phyloP scores from a whole-genome alignment of 805 yeast genomes.

The Candida adriatica region DNA sequence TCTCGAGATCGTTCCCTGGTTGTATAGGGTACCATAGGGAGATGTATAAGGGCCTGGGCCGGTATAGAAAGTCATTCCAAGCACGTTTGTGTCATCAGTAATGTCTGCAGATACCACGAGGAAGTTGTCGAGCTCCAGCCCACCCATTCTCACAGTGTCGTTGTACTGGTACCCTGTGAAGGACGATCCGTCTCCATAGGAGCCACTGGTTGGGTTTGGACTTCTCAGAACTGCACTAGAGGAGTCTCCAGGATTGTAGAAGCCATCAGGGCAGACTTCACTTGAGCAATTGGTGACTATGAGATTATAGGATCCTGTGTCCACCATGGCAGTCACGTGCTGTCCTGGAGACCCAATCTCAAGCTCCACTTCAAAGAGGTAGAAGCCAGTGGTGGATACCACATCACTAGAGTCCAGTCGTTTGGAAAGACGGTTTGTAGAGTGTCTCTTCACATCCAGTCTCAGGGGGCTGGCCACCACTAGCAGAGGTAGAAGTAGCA shows the following conservation, averaged over 20 bases:
- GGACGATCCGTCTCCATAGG: constrained; percentile 9
- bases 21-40: constrained; percentile 3
- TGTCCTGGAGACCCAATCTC: constrained; percentile 16
- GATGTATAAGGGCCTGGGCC: background rate
- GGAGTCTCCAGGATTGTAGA: constrained; percentile 6
- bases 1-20: constrained; percentile 5
- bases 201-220: background rate
- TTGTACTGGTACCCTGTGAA: constrained; percentile 4
- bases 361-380: constrained; percentile 3
- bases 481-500: background rate
- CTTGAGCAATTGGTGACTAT: constrained; percentile 2
- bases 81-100: constrained; percentile 4
- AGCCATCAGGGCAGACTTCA: constrained; percentile 3
- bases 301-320: constrained; percentile 16
- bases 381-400: constrained; percentile 1
- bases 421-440: constrained; percentile 1
- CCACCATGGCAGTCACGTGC: constrained; percentile 7
- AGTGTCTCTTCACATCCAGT: constrained; percentile 3
- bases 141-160: constrained; percentile 11
- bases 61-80: constrained; percentile 10
- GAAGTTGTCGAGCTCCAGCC: constrained; percentile 2
- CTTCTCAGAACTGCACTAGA: constrained; percentile 1
- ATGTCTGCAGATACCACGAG: constrained; percentile 3
- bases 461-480: constrained; percentile 5
- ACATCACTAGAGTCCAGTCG: constrained; percentile 4